Base-by-base conservation (phyloP, 257 asterid species). In the Przewalskia tangutica region DNA sequence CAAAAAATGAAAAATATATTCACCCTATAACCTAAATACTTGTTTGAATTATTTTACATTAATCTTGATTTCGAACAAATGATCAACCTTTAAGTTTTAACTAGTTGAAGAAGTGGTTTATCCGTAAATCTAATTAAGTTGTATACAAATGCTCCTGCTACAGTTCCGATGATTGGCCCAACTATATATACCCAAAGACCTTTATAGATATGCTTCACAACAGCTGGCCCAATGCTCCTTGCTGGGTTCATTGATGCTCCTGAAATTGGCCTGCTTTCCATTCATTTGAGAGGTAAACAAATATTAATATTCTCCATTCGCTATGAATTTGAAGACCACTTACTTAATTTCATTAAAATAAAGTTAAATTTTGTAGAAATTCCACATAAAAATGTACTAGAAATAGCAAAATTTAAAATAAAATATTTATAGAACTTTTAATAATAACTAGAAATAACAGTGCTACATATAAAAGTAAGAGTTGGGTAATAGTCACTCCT, bases 191-290 rank as follows among this genome's bases (percentile, higher is more conserved):
- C 83, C 97, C 97, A 93, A 1, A 93, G 65, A 4, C 91, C 94
- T 81, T 81, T 87, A 60, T 60, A 92, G 3, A 82, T 79, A 3
- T 81, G 88, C 50, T 79, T 90, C 58, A 92, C 95, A 1, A 93
- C 50, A 56, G 97, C 98, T 23, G 98, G 98, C 1, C 97, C 98
- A 66, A 94, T 64, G 83, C 97, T 94, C 86, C 97, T 87, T 17
- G 98, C 97, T 38, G 97, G 97, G 83, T 94, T 94, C 98, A 94
- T 93, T 0, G 97, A 94, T 4, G 97, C 97, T 20, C 97, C 98
- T 7, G 98, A 93, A 42, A 92, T 85, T 6, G 95, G 97, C 85
- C 98, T 94, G 87, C 87, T 84, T 13, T 36, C 36, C n/a, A 1
- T 16, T 36, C 4, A 20, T 53, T 62, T 60, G 18, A 27, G 44